Evolutionary conservation across 179 eudicot genomes (phyloP).

Genomic region (Drosera spatulata): DNA sequence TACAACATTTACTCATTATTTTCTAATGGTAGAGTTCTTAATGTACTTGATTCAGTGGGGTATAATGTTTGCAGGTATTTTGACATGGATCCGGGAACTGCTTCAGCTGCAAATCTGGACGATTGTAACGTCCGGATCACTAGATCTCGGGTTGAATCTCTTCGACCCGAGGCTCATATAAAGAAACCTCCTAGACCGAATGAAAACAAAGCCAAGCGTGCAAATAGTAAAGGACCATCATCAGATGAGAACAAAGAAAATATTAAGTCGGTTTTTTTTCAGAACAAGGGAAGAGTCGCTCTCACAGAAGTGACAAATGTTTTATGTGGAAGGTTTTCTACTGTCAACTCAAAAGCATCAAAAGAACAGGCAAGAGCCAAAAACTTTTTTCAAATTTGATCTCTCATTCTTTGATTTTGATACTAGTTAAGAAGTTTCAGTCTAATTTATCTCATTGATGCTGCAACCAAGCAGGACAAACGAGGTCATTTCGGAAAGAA

Average conservation of each 20-base stretch:
- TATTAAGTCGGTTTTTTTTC: slow-evolving; percentile 17
- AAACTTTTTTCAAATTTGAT: background rate
- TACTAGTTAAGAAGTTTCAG: background rate
- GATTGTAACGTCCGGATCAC: slow-evolving; percentile 51
- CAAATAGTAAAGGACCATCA: slow-evolving; percentile 41
- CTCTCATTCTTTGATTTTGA: background rate
- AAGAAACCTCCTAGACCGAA: slow-evolving; percentile 45
- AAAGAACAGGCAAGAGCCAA: slow-evolving; percentile 31
- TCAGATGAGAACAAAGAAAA: slow-evolving; percentile 40
- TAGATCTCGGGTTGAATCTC: slow-evolving; percentile 58
- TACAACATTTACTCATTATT: no score
- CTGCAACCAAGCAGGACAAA: background rate
- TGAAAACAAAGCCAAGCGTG: slow-evolving; percentile 21
- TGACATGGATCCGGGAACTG: slow-evolving; percentile 50
- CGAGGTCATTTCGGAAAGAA: background rate
- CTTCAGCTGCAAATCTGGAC: slow-evolving; percentile 18
- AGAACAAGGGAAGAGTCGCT: slow-evolving; percentile 51
- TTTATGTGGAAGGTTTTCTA: slow-evolving; percentile 14
- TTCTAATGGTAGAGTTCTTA: no score
- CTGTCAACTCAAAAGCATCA: slow-evolving; percentile 13
- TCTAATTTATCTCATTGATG: no score
- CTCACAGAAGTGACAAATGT: slow-evolving; percentile 65
- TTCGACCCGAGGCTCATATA: slow-evolving; percentile 37
- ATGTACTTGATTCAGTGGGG: no score
- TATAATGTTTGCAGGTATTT: no score